Conservation (phyloP, 1,139 yeast species). For the Yamadazyma kanchanaburiensis region DNA sequence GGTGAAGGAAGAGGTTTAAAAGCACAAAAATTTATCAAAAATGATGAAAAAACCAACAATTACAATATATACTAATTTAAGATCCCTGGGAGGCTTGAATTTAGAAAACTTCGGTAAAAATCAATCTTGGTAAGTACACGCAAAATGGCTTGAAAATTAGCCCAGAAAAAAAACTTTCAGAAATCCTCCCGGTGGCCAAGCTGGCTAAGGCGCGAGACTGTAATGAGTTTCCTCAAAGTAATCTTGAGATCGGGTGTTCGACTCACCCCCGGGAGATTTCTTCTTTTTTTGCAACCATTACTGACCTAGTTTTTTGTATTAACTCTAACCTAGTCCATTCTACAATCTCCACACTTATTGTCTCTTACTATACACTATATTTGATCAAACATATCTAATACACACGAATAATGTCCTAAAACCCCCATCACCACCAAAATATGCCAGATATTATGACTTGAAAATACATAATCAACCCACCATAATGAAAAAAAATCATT, state of each 20-base stretch:
- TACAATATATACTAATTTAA: no score
- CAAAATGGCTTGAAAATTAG: no score
- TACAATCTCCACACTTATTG: not conserved
- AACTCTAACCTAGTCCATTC: not conserved
- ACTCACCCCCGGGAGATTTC: conserved; percentile 76
- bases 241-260: conserved; percentile 86
- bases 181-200: conserved; percentile 81
- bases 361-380: conserved; percentile 9
- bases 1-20: no score
- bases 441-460: conserved; percentile 94
- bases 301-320: not conserved
- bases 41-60: no score
- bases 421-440: conserved; percentile 84
- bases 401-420: conserved; percentile 77
- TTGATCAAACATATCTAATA: conserved; percentile 61
- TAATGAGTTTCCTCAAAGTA: conserved; percentile 52
- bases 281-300: conserved; percentile 21
- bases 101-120: no score
- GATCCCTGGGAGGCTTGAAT: no score
- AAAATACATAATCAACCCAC: conserved; percentile 78
- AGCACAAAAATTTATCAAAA: no score
- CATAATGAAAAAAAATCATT: conserved; percentile 61
- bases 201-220: conserved; percentile 84
- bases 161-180: no score
- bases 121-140: no score